Evolutionary conservation across 805 yeast genomes (phyloP).

Genomic region (Blastobotrys mokoenaii): DNA sequence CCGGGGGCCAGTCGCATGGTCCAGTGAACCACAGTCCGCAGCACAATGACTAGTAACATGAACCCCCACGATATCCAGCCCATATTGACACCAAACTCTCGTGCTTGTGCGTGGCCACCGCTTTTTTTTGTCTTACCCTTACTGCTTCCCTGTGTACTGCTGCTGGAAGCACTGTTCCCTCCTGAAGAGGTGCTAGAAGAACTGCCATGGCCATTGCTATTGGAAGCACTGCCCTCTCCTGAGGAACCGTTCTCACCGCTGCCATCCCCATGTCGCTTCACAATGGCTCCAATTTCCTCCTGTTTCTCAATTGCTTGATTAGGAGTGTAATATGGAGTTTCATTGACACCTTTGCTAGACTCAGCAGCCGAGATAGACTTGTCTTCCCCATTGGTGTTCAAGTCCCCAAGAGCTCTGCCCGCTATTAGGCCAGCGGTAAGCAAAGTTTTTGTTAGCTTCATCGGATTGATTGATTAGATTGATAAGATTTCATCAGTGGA

Average conservation of each 20-base stretch:
- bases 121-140: background rate
- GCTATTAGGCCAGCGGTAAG: background rate
- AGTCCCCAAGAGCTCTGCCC: background rate
- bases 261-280: too few species aligned
- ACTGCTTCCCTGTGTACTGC: too few species aligned
- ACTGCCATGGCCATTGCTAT: too few species aligned
- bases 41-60: background rate
- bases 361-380: background rate
- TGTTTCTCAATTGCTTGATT: background rate
- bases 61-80: background rate
- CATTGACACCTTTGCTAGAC: background rate
- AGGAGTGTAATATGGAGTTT: background rate
- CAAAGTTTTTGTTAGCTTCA: background rate
- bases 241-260: too few species aligned
- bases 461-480: background rate
- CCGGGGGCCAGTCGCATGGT: conserved; percentile 1
- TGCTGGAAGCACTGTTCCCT: too few species aligned
- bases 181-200: too few species aligned
- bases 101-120: too few species aligned
- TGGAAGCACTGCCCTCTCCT: too few species aligned
- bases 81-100: conserved; percentile 17
- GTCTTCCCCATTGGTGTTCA: background rate
- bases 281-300: background rate
- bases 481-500: background rate
- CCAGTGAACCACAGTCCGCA: background rate